Conservation (phyloP, 208 protist genomes). For the Acanthamoeba royreba region DNA sequence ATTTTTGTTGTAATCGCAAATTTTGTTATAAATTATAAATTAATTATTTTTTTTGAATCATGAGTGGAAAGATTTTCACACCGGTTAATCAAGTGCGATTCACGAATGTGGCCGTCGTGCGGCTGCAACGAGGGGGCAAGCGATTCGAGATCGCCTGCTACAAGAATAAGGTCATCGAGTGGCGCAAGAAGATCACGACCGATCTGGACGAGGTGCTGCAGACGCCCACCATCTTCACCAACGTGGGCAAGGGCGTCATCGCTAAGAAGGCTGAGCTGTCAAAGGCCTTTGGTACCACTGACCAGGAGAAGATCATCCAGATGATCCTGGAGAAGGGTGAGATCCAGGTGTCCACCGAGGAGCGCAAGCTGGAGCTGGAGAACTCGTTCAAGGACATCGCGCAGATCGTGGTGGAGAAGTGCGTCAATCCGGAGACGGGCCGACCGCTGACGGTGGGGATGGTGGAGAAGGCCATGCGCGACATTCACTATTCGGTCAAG, state of each 20-base stretch:
- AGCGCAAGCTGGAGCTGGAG: constrained; percentile 91
- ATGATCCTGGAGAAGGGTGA: constrained; percentile 94
- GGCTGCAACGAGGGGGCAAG: constrained; percentile 80
- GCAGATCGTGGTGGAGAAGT: constrained; percentile 94
- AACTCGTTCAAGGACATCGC: constrained; percentile 94
- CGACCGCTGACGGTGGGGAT: constrained; percentile 78
- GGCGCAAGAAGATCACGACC: constrained; percentile 78
- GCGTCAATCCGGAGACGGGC: constrained; percentile 81
- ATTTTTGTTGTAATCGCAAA: not conserved
- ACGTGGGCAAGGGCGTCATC: constrained; percentile 85
- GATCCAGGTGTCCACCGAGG: constrained; percentile 95
- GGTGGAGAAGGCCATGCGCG: constrained; percentile 93
- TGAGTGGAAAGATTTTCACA: constrained; percentile 64
- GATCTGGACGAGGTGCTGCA: constrained; percentile 90
- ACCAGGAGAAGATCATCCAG: constrained; percentile 58
- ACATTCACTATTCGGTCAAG: constrained; percentile 91
- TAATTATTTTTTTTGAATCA: not conserved
- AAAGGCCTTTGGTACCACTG: constrained; percentile 76
- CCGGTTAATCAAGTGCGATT: constrained; percentile 85
- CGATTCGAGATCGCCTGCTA: constrained; percentile 91
- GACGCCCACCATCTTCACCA: constrained; percentile 82
- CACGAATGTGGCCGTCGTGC: constrained; percentile 89
- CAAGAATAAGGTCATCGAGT: constrained; percentile 86
- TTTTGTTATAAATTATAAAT: no score
- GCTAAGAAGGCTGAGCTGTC: constrained; percentile 84